Base-by-base conservation (phyloP, 345 rosid species). In the Pugionium cornutum region DNA sequence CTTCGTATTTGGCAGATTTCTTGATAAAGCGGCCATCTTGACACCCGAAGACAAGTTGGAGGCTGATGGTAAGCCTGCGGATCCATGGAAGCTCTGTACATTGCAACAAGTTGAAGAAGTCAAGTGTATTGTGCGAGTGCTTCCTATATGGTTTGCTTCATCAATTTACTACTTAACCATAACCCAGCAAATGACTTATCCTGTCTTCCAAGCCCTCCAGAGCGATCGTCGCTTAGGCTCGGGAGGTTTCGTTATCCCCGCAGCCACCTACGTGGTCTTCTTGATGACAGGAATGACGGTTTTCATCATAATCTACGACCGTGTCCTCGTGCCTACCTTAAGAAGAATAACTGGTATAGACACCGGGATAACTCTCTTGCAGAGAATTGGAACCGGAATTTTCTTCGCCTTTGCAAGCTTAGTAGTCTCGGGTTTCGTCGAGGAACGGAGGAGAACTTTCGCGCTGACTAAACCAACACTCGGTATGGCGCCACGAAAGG, bases 41-140 rank as follows among this genome's bases (percentile, higher is more conserved):
- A 68, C 84, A 9, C 64, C 58, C 0, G 58, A 74, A 3, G 88
- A 83, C 66, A 40, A 70, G 58, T 37, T 84, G 45, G 65, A 81
- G 2, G n/a, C 47, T 0, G 82, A 84, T 35, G 90, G 90, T 1
- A 78, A 83, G 44, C 70, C 88, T 4, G 52, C 56, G 25, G 65
- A 83, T 30, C 86, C 89, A 2, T 87, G 89, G 90, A 80, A 58
- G 37, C 84, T 87, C 0, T 87, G 85, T 64, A 80, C 88, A 71
- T 49, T 81, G 69, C 89, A 87, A 57, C 94, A 87, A 80, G 85
- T 84, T 11, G 89, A 87, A 68, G 89, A 87, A 80, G 78, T 70
- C 67, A 87, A 87, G 76, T 87, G 94, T 47, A 37, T 82, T 49
- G n/a, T 79, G 37, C 77, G 86, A 74, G 78, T 84, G 64, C 66